A percentile compares a stretch with the other conserved stretches of the same genome.
Evolutionary conservation across 345 rosid genomes (phyloP).

Genomic region (Populus nigra): DNA sequence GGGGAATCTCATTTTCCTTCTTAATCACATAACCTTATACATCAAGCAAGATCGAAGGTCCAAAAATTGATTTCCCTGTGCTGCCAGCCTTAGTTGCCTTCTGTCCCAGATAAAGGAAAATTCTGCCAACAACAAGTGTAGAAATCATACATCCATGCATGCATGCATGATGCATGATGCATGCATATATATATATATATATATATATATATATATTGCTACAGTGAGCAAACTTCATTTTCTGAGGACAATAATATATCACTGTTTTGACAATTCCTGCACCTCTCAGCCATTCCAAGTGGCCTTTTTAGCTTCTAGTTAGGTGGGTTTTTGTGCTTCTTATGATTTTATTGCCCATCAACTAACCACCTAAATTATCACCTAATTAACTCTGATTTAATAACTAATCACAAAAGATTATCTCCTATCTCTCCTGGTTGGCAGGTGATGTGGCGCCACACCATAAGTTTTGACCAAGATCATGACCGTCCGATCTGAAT

Average conservation of each 20-base stretch:
- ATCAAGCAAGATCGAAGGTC: background rate
- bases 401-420: background rate
- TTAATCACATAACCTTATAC: no score
- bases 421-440: background rate
- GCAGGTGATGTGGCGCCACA: background rate
- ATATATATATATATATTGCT: no score
- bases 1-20: no score
- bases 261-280: background rate
- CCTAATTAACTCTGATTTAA: background rate
- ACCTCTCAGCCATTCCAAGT: background rate
- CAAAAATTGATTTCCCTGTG: background rate
- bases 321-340: background rate
- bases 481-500: background rate
- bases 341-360: background rate
- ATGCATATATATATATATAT: no score
- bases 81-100: background rate
- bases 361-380: background rate
- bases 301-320: background rate
- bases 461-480: background rate
- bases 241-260: background rate
- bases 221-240: background rate
- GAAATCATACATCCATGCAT: no score
- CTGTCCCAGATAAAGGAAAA: background rate
- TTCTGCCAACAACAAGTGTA: background rate
- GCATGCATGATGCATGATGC: rapidly evolving